phyloP scores from a whole-genome alignment of 1,284 basidiomycete species.

The Schizophyllum amplum region DNA sequence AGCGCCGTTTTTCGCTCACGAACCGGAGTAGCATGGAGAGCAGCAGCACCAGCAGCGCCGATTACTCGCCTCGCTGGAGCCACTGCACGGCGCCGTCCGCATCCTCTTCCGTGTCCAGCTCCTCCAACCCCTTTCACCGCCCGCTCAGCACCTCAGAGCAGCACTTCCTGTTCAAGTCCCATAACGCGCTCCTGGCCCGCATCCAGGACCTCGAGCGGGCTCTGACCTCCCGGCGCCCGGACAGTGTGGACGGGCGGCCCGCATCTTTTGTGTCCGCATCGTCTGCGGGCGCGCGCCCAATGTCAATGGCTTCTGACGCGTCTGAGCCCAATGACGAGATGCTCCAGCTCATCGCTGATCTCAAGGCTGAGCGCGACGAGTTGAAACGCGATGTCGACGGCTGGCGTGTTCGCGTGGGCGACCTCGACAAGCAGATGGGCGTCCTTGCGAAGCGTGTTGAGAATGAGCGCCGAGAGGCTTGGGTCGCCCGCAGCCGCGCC shows the following conservation, averaged over 20 bases:
- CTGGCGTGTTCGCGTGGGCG: slow-evolving; percentile 61
- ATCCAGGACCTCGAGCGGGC: slow-evolving; percentile 73
- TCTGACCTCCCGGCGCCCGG: slow-evolving; percentile 37
- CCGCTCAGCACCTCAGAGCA: slow-evolving; percentile 63
- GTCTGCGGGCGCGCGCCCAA: not conserved
- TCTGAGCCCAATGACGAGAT: slow-evolving; percentile 62
- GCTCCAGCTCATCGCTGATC: slow-evolving; percentile 61
- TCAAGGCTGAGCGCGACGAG: slow-evolving; percentile 73
- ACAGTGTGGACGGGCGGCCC: slow-evolving; percentile 35
- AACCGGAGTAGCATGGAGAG: slow-evolving; percentile 12
- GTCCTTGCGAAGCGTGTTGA: slow-evolving; percentile 59
- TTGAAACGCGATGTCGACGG: slow-evolving; percentile 70
- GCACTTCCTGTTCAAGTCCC: slow-evolving; percentile 75
- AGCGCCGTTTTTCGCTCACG: slow-evolving; percentile 32
- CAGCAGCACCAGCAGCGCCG: slow-evolving; percentile 16
- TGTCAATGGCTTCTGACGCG: slow-evolving; percentile 13
- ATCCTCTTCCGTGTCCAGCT: slow-evolving; percentile 19
- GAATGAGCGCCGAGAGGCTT: slow-evolving; percentile 62
- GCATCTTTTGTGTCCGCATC: slow-evolving; percentile 43
- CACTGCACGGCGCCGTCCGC: slow-evolving; percentile 20
- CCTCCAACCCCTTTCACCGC: slow-evolving; percentile 26
- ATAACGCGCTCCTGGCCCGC: slow-evolving; percentile 68
- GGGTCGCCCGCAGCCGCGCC: slow-evolving; percentile 61
- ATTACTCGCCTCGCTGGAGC: slow-evolving; percentile 14
- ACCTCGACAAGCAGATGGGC: slow-evolving; percentile 55